Evolutionary conservation across 148 eudicot species (phyloP).

Genomic region (Persicaria maculosa): DNA sequence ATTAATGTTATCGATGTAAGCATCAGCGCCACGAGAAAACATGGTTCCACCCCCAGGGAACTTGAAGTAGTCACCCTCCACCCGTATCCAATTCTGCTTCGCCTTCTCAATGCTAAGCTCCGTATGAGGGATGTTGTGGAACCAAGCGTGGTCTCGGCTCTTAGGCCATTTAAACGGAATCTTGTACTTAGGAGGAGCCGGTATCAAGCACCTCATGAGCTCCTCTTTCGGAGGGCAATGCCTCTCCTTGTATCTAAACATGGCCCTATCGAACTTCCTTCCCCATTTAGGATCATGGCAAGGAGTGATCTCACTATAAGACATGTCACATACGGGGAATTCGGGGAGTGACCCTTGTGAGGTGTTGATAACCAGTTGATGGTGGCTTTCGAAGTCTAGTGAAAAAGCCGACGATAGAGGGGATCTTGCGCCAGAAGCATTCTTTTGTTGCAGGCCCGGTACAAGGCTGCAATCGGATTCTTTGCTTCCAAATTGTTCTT

Average conservation of each 20-base stretch:
- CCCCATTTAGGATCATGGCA: constrained; percentile 67
- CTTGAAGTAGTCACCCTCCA: constrained; percentile 78
- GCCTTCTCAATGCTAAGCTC: constrained; percentile 95
- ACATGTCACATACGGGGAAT: constrained; percentile 58
- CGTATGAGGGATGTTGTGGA: constrained; percentile 78
- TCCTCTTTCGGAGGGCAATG: constrained; percentile 84
- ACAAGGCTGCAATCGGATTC: constrained; percentile 27
- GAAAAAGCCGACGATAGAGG: constrained; percentile 15
- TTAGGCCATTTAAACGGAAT: constrained; percentile 90
- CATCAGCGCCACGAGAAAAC: constrained; percentile 92
- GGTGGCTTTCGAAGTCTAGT: constrained; percentile 76
- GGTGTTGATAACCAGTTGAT: constrained; percentile 42
- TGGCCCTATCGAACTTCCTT: constrained; percentile 53
- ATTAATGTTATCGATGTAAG: constrained; percentile 76
- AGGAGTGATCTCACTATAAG: constrained; percentile 70
- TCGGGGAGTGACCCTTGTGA: constrained; percentile 21
- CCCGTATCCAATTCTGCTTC: constrained; percentile 84
- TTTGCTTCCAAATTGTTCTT: constrained; percentile 23
- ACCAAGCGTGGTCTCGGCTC: constrained; percentile 86
- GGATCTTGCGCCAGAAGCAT: neutral
- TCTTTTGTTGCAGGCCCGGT: constrained; percentile 8
- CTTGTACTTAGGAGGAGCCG: constrained; percentile 81
- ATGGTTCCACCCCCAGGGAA: constrained; percentile 96
- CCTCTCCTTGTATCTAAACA: constrained; percentile 79
- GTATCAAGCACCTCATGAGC: constrained; percentile 58